A percentile compares a stretch with the other conserved stretches of the same genome.
These are phyloP conservation scores for Exophiala mesophila DNA, from an alignment of 2,329 filamentous ascomycete species.

Conservation along the genomic window DNA sequence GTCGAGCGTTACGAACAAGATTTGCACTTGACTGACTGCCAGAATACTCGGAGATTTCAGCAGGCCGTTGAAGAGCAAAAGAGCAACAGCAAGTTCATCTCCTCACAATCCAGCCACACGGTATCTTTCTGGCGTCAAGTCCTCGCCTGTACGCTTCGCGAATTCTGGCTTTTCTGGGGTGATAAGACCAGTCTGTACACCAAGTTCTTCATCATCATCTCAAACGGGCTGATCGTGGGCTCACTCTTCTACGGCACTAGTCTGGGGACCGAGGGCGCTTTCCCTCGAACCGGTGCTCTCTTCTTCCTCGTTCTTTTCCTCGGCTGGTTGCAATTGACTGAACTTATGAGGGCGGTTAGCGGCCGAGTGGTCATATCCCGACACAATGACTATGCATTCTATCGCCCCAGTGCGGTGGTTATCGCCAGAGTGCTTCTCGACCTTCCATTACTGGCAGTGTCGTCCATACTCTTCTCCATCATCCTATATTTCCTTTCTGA, in stretches of 20 bases:
- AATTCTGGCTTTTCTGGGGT: constrained; percentile 73
- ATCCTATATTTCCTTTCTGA: constrained; percentile 63
- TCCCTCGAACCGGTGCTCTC: constrained; percentile 57
- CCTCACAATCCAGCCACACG: constrained; percentile 65
- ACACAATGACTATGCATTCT: constrained; percentile 65
- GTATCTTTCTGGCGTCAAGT: constrained; percentile 71
- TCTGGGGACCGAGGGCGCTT: constrained; percentile 56
- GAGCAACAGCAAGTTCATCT: constrained; percentile 54
- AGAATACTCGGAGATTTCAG: constrained; percentile 61
- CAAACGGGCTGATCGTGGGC: constrained; percentile 69
- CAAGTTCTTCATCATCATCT: constrained; percentile 72
- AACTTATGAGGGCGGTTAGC: constrained; percentile 71
- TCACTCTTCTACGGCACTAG: constrained; percentile 70
- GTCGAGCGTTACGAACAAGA: constrained; percentile 57
- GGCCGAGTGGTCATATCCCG: constrained; percentile 65
- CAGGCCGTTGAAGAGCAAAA: constrained; percentile 61
- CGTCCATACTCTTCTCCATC: constrained; percentile 57
- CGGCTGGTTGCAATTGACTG: constrained; percentile 67
- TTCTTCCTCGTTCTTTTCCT: constrained; percentile 66
- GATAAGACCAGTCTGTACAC: constrained; percentile 71
- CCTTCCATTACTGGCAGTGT: constrained; percentile 55
- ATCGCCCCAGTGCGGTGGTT: constrained; percentile 61
- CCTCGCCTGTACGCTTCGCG: constrained; percentile 55
- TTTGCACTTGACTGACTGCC: constrained; percentile 52
- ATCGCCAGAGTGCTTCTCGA: constrained; percentile 60